phyloP scores from a whole-genome alignment of 305 asterid species.

The Lippia alba region DNA sequence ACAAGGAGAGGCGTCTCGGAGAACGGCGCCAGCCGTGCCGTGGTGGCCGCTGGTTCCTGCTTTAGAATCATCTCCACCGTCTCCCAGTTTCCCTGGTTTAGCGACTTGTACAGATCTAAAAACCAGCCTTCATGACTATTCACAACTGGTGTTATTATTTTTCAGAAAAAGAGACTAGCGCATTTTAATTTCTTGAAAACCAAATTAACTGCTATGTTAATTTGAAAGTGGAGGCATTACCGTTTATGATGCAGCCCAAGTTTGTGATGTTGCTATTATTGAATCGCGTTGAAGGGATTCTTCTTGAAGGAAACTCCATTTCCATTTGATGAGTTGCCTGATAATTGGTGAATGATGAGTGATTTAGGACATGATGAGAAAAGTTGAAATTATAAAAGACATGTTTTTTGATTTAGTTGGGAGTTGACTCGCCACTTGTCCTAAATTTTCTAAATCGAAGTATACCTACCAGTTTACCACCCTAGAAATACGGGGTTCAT shows the following conservation, averaged over 20 bases:
- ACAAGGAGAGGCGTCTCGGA: slow-evolving; percentile 39
- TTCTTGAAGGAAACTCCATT: slow-evolving; percentile 15
- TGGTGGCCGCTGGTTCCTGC: slow-evolving; percentile 32
- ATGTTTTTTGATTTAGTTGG: neutral
- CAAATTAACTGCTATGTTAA: neutral
- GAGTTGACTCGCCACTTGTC: neutral
- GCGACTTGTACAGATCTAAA: slow-evolving; percentile 35
- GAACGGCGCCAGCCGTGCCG: slow-evolving; percentile 36
- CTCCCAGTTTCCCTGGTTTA: slow-evolving; percentile 35
- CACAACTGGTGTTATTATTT: slow-evolving; percentile 15
- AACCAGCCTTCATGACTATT: slow-evolving; percentile 30
- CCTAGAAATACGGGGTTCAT: too few species aligned
- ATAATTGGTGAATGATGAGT: neutral
- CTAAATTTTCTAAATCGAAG: neutral
- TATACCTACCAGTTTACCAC: neutral
- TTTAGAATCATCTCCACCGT: slow-evolving; percentile 22
- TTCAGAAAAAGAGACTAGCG: neutral
- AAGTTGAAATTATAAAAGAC: neutral
- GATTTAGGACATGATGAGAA: neutral
- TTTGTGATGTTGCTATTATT: neutral
- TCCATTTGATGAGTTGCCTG: neutral
- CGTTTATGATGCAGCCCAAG: slow-evolving; percentile 24
- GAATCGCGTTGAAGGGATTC: slow-evolving; percentile 16
- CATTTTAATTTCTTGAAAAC: neutral
- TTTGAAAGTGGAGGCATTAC: neutral